Conservation (phyloP, 768 basidiomycete species). For the Pulveroboletus frians region DNA sequence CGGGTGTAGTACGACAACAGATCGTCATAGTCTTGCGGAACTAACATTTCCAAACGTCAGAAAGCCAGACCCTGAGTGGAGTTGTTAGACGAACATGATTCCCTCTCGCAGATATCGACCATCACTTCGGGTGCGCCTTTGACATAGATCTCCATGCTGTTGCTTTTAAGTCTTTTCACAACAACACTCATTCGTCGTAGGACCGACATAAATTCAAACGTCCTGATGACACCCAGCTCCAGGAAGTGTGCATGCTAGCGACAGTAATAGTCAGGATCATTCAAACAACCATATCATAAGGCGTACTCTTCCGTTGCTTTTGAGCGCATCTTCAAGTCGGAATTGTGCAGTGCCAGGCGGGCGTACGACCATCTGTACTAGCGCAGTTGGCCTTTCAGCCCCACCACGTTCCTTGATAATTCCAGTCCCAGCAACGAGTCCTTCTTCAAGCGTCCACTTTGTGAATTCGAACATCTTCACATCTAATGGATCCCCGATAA, state of each 20-base stretch:
- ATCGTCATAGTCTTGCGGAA: constrained; percentile 95
- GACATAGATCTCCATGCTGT: constrained; percentile 95
- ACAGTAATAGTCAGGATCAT: not conserved
- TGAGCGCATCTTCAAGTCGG: constrained; percentile 88
- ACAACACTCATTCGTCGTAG: constrained; percentile 96
- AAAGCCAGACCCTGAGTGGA: not conserved
- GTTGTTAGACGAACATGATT: constrained; percentile 67
- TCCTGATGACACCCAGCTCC: constrained; percentile 92
- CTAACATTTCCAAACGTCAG: constrained; percentile 38
- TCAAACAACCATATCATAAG: not conserved
- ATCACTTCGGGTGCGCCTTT: constrained; percentile 99
- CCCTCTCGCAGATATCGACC: constrained; percentile 86
- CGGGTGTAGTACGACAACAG: constrained; percentile 94
- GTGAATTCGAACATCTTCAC: constrained; percentile 99
- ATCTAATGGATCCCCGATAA: constrained; percentile 95
- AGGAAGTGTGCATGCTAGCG: constrained; percentile 90
- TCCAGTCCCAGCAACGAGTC: constrained; percentile 62
- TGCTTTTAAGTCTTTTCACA: constrained; percentile 90
- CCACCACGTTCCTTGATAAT: constrained; percentile 63
- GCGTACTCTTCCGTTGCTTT: constrained; percentile 69
- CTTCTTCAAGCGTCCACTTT: constrained; percentile 93
- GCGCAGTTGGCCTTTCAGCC: constrained; percentile 67
- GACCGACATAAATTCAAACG: constrained; percentile 93
- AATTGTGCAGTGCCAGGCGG: constrained; percentile 93
- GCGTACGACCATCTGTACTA: constrained; percentile 94